Evolutionary conservation across 352 stramenopile species (phyloP).

Genomic region (Phytophthora agathidicida): DNA sequence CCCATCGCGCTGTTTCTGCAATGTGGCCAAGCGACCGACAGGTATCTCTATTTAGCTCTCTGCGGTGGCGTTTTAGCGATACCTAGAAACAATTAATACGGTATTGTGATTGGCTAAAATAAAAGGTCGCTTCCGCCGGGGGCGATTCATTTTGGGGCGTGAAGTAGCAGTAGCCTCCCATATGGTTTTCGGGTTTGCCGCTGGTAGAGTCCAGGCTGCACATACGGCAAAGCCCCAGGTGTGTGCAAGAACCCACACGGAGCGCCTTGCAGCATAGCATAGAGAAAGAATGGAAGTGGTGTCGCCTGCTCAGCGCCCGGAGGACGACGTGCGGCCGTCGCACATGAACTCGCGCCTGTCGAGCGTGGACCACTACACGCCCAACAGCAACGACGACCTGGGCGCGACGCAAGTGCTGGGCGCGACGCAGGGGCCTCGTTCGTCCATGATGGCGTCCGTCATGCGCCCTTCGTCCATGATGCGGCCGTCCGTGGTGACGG

Average conservation of each 20-base stretch:
- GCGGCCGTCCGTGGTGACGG: slow-evolving; percentile 56
- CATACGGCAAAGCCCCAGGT: no score
- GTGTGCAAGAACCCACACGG: slow-evolving; percentile 2
- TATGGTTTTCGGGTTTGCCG: no score
- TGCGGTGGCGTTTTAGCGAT: neutral
- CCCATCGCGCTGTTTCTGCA: neutral
- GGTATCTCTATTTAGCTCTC: neutral
- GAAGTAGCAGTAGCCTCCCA: no score
- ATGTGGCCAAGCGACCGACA: neutral
- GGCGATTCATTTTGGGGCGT: no score
- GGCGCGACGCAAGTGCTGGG: slow-evolving; percentile 12
- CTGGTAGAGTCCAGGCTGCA: no score
- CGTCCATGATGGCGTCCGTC: slow-evolving; percentile 35
- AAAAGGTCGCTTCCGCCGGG: neutral
- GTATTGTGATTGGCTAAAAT: neutral
- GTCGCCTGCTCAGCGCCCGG: slow-evolving; percentile 5
- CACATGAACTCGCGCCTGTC: slow-evolving; percentile 43
- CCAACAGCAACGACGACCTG: slow-evolving; percentile 1
- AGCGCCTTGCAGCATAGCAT: neutral
- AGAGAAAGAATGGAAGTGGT: slow-evolving; percentile 16
- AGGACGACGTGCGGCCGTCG: slow-evolving; percentile 26
- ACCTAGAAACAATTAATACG: neutral
- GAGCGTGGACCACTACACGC: slow-evolving; percentile 21
- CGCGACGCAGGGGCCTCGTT: slow-evolving; percentile 12
- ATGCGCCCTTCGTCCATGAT: slow-evolving; percentile 45